Percentiles rank a stretch among this genome's conserved stretches.
Evolutionary conservation across 1,284 basidiomycete genomes (phyloP).

Genomic region (Trichosporon inkin): DNA sequence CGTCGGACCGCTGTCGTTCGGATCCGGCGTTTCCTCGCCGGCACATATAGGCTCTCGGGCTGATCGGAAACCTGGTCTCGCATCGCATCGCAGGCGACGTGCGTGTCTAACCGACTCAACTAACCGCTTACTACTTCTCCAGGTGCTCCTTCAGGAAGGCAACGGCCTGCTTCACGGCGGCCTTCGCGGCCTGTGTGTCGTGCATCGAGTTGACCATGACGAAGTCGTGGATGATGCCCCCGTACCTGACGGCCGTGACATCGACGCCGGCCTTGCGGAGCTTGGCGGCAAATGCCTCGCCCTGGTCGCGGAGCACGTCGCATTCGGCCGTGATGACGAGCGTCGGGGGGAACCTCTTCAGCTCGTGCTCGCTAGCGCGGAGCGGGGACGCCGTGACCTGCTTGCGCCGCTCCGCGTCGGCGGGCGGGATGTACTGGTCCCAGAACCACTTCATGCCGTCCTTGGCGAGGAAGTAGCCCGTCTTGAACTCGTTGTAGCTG

Average conservation of each 20-base stretch:
- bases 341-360: conserved; percentile 18
- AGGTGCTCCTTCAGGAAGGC: conserved; percentile 10
- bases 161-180: conserved; percentile 9
- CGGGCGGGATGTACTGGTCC: conserved; percentile 18
- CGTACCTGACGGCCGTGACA: conserved; percentile 16
- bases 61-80: too few relatives aligned
- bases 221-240: conserved; percentile 23
- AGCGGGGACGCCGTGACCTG: conserved; percentile 15
- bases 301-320: conserved; percentile 22
- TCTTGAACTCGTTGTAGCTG: conserved; percentile 18
- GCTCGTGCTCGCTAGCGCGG: conserved; percentile 7
- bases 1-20: too few relatives aligned
- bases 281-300: conserved; percentile 20
- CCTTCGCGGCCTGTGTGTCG: conserved; percentile 15
- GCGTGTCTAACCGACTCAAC: too few relatives aligned
- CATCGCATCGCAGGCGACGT: too few relatives aligned
- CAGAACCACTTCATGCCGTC: conserved; percentile 27
- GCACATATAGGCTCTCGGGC: too few relatives aligned
- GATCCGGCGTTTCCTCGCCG: too few relatives aligned
- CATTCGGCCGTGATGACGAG: conserved; percentile 20
- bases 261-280: conserved; percentile 13
- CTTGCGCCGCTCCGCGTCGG: conserved; percentile 1
- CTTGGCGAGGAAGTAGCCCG: conserved; percentile 18
- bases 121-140: not conserved
- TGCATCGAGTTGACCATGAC: conserved; percentile 21